phyloP scores from a whole-genome alignment of 2,329 filamentous ascomycete species.

The Nigrograna mackinnonii region DNA sequence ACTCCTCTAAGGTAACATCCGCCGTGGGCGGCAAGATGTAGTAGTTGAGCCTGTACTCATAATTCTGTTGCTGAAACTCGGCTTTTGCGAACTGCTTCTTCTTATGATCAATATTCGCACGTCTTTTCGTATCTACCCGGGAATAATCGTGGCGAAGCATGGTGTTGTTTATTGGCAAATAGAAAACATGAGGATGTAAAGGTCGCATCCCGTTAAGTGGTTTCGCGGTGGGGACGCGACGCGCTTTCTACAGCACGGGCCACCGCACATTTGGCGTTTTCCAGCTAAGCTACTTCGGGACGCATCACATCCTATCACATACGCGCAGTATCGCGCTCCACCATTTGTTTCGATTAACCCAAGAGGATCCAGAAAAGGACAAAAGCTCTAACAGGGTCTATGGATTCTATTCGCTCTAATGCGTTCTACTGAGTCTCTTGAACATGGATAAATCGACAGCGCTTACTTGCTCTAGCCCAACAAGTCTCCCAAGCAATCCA shows the following conservation, averaged over 20 bases:
- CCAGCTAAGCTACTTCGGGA: too few relatives aligned
- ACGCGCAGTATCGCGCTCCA: too few relatives aligned
- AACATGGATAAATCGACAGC: background rate
- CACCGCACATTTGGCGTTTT: too few relatives aligned
- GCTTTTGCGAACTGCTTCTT: slow-evolving; percentile 85
- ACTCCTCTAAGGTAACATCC: slow-evolving; percentile 95
- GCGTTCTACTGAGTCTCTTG: slow-evolving; percentile 1
- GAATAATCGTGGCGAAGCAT: slow-evolving; percentile 45
- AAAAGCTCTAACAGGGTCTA: background rate
- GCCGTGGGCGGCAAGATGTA: slow-evolving; percentile 86
- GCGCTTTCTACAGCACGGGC: too few relatives aligned
- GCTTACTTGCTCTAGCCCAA: slow-evolving; percentile 38
- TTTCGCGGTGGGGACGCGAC: too few relatives aligned
- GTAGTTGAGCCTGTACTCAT: slow-evolving; percentile 88
- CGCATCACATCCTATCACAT: too few relatives aligned
- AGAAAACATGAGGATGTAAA: too few relatives aligned
- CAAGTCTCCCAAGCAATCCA: slow-evolving; percentile 83
- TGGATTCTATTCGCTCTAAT: slow-evolving; percentile 5
- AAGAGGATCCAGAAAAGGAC: too few relatives aligned
- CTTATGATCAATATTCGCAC: slow-evolving; percentile 75
- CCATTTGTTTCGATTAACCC: too few relatives aligned
- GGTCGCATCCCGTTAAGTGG: too few relatives aligned
- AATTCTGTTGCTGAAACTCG: slow-evolving; percentile 75
- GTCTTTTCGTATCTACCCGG: slow-evolving; percentile 69
- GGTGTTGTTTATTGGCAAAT: slow-evolving; percentile 8